Evolutionary conservation across 148 eudicot genomes (phyloP).

Genomic region (Spergularia marina): DNA sequence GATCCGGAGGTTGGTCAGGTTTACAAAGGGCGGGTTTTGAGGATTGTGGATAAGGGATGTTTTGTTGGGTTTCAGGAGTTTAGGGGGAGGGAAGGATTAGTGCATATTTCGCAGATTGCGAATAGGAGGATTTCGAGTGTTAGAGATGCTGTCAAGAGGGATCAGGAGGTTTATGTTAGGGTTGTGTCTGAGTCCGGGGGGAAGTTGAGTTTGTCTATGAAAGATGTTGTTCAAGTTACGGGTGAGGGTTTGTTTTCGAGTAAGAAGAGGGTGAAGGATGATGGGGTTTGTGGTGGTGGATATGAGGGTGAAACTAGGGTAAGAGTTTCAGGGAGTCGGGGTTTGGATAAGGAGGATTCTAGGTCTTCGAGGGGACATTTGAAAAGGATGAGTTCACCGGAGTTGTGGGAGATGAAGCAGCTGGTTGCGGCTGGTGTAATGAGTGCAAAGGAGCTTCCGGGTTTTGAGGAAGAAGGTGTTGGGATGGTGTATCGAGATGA

Average conservation of each 20-base stretch:
- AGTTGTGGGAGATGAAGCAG: conserved; percentile 91
- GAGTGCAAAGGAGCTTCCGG: conserved; percentile 63
- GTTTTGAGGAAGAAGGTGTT: conserved; percentile 74
- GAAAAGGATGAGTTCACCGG: conserved; percentile 92
- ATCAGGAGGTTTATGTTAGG: conserved; percentile 84
- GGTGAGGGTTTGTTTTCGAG: conserved; percentile 77
- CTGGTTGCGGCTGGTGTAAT: conserved; percentile 84
- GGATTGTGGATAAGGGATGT: conserved; percentile 78
- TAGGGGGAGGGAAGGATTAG: conserved; percentile 82
- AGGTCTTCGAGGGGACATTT: conserved; percentile 68
- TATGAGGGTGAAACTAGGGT: conserved; percentile 46
- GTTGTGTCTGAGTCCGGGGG: conserved; percentile 65
- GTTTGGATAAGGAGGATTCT: conserved; percentile 55
- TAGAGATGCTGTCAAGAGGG: conserved; percentile 77
- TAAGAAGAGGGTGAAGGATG: conserved; percentile 53
- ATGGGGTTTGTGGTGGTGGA: conserved; percentile 33
- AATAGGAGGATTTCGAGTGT: conserved; percentile 65
- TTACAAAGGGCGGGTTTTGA: conserved; percentile 77
- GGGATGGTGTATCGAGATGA: conserved; percentile 74
- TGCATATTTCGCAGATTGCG: conserved; percentile 85
- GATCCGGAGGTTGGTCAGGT: conserved; percentile 67
- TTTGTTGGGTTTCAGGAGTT: conserved; percentile 70
- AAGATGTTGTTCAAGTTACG: conserved; percentile 85
- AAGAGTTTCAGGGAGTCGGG: conserved; percentile 74
- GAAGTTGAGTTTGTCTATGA: conserved; percentile 78